Evolutionary conservation across 495 filamentous ascomycete species (phyloP).

Genomic region (Tuber brumale): DNA sequence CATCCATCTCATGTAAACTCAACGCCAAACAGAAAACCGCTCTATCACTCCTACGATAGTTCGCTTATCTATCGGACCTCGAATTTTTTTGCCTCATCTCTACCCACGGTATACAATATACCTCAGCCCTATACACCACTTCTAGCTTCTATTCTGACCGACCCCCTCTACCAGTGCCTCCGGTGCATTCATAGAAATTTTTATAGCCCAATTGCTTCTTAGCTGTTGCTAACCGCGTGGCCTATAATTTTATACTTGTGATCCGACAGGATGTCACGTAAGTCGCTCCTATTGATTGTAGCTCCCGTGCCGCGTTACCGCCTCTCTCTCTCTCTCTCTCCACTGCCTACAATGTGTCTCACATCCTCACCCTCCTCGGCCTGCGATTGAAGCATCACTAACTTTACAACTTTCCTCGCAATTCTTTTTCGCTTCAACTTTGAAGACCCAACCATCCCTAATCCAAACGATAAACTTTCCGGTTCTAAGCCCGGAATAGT

Average conservation of each 20-base stretch:
- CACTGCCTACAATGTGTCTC: background rate
- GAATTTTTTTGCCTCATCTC: background rate
- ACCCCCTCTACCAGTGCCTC: background rate
- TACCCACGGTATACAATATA: background rate
- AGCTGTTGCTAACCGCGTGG: background rate
- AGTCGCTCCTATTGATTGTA: background rate
- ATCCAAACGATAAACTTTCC: slow-evolving; percentile 16
- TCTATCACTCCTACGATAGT: background rate
- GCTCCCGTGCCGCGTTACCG: background rate
- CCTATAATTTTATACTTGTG: background rate
- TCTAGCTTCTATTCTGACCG: background rate
- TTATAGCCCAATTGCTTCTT: background rate
- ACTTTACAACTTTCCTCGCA: background rate
- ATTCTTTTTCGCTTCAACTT: background rate
- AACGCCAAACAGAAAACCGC: background rate
- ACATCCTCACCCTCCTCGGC: background rate
- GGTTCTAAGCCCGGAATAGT: slow-evolving; percentile 35
- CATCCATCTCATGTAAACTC: background rate
- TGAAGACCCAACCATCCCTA: background rate
- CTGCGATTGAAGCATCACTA: background rate
- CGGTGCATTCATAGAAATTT: background rate
- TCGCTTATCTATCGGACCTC: background rate
- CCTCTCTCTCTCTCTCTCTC: background rate
- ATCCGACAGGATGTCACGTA: background rate
- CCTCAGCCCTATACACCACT: background rate